Percentiles rank a stretch among this genome's conserved stretches.
Conservation (phyloP, 352 stramenopile genomes). For the Phytophthora syringae region DNA sequence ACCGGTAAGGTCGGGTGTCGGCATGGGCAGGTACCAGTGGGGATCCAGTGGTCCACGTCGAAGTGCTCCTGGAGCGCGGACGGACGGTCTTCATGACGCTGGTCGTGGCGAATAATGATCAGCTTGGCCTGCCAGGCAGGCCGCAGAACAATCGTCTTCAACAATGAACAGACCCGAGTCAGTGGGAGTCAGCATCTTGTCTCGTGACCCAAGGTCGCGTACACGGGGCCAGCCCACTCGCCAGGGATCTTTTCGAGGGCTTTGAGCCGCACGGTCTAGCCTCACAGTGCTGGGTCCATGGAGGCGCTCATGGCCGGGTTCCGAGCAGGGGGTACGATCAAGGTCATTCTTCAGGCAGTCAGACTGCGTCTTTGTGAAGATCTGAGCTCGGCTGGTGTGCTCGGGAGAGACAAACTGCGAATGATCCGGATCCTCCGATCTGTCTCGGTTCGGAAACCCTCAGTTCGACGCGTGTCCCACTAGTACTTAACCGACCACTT, state of each 20-base stretch:
- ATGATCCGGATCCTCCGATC: slow-evolving; percentile 2
- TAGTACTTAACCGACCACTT: no score
- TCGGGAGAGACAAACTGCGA: slow-evolving; percentile 3
- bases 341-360: slow-evolving; percentile 6
- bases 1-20: background rate
- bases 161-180: background rate
- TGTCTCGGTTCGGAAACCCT: slow-evolving; percentile 15
- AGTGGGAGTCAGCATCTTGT: background rate
- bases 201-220: background rate
- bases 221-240: slow-evolving; percentile 5
- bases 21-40: background rate
- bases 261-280: slow-evolving; percentile 1
- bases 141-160: background rate
- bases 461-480: slow-evolving; percentile 5
- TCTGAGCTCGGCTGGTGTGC: background rate
- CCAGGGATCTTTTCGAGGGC: slow-evolving; percentile 1
- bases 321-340: background rate
- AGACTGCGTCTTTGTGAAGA: no score
- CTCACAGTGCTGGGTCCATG: background rate
- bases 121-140: slow-evolving; percentile 7
- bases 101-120: background rate
- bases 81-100: background rate
- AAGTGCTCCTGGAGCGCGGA: background rate
- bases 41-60: slow-evolving; percentile 1
- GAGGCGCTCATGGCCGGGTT: background rate